phyloP scores from a whole-genome alignment of 306 rosid species.

The Casuarina cunninghamiana region DNA sequence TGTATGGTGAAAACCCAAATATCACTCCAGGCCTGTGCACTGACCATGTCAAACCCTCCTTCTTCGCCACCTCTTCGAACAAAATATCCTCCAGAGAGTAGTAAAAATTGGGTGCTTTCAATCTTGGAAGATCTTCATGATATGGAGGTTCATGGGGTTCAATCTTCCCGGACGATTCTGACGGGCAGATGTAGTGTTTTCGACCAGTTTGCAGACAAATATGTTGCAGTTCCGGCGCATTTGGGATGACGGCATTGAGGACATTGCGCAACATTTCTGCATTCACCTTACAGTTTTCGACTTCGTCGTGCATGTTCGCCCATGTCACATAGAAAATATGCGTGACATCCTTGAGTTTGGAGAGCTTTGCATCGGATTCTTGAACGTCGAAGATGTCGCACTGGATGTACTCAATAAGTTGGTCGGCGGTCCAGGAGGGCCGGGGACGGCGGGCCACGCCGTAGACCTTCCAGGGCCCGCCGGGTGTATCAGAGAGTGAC shows the following conservation, averaged over 20 bases:
- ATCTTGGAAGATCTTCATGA: slow-evolving; percentile 67
- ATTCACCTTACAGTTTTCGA: slow-evolving; percentile 55
- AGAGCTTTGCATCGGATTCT: slow-evolving; percentile 57
- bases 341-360: slow-evolving; percentile 58
- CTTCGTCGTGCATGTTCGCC: slow-evolving; percentile 50
- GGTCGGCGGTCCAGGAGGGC: slow-evolving; percentile 62
- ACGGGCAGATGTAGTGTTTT: slow-evolving; percentile 60
- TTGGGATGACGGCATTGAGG: slow-evolving; percentile 50
- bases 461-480: slow-evolving; percentile 79
- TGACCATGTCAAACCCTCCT: slow-evolving; percentile 59
- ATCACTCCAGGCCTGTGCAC: slow-evolving; percentile 53
- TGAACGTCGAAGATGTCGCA: slow-evolving; percentile 62
- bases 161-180: slow-evolving; percentile 32
- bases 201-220: slow-evolving; percentile 66
- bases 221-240: slow-evolving; percentile 67
- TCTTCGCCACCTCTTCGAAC: slow-evolving; percentile 46
- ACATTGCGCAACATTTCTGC: slow-evolving; percentile 58
- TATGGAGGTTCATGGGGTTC: slow-evolving; percentile 54
- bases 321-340: slow-evolving; percentile 71
- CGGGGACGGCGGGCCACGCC: slow-evolving; percentile 76
- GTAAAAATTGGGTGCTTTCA: slow-evolving; percentile 55
- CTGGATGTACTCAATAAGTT: slow-evolving; percentile 60
- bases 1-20: slow-evolving; percentile 68
- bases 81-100: slow-evolving; percentile 54
- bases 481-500: slow-evolving; percentile 70